These are phyloP conservation scores for Citrullus colocynthis DNA, from an alignment of 306 rosid species.

Conservation along the genomic window DNA sequence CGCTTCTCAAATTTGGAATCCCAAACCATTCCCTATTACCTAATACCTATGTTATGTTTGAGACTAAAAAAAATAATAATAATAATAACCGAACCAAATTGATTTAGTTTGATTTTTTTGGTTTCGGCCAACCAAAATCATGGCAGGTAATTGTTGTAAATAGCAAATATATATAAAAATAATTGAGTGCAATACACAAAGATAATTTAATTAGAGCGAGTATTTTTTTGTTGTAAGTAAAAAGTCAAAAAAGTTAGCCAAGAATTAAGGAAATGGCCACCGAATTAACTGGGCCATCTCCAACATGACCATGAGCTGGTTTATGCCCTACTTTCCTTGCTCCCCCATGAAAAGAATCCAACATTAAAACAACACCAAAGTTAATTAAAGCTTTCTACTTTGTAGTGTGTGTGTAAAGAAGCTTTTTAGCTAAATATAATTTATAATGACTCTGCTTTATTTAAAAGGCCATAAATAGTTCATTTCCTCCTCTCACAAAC, in stretches of 20 bases:
- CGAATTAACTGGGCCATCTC: conserved; percentile 12
- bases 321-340: conserved; percentile 45
- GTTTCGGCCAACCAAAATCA: too few relatives aligned
- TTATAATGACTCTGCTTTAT: background rate
- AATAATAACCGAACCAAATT: too few relatives aligned
- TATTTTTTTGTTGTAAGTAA: too few relatives aligned
- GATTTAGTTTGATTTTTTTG: too few relatives aligned
- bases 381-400: conserved; percentile 23
- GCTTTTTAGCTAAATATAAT: conserved; percentile 6
- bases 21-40: background rate
- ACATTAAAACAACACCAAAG: conserved; percentile 16
- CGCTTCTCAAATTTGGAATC: background rate
- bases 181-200: too few relatives aligned
- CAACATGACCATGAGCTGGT: conserved; percentile 34
- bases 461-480: conserved; percentile 11
- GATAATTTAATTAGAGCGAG: too few relatives aligned
- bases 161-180: too few relatives aligned
- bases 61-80: too few relatives aligned
- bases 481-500: background rate
- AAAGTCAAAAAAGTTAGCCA: too few relatives aligned
- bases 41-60: too few relatives aligned
- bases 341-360: conserved; percentile 59
- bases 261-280: background rate
- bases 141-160: too few relatives aligned
- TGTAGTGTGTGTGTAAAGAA: conserved; percentile 19